Conservation (phyloP, 106 monocot genomes). For the Dendrobium huoshanense region DNA sequence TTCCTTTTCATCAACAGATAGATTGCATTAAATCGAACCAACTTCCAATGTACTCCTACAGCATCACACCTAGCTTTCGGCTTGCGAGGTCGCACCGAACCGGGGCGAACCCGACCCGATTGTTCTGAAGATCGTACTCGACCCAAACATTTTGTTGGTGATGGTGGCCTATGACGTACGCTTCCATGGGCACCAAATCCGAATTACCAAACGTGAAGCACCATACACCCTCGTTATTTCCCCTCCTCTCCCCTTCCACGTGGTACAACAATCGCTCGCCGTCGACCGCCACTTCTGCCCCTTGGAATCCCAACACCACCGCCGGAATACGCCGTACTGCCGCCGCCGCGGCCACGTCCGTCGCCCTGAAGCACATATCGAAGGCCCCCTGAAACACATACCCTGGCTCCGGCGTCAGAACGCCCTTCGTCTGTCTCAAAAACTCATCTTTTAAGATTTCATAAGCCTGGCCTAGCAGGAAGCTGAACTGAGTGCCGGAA, state of each 20-base stretch:
- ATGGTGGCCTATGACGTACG: slow-evolving; percentile 91
- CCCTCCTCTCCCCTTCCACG: slow-evolving; percentile 27
- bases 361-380: slow-evolving; percentile 54
- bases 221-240: slow-evolving; percentile 13
- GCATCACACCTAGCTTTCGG: slow-evolving; percentile 35
- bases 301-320: slow-evolving; percentile 52
- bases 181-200: slow-evolving; percentile 73
- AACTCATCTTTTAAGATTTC: slow-evolving; percentile 50
- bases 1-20: too few species aligned
- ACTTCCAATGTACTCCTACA: background rate
- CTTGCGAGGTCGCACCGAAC: slow-evolving; percentile 72
- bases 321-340: slow-evolving; percentile 30
- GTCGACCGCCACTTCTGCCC: slow-evolving; percentile 61
- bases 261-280: slow-evolving; percentile 55
- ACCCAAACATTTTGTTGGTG: slow-evolving; percentile 98
- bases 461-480: slow-evolving; percentile 79
- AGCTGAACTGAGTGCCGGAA: slow-evolving; percentile 84
- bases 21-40: too few species aligned
- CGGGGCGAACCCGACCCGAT: slow-evolving; percentile 77
- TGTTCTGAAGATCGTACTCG: slow-evolving; percentile 75
- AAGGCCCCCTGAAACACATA: slow-evolving; percentile 80
- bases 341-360: slow-evolving; percentile 7
- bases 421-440: slow-evolving; percentile 35
- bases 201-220: slow-evolving; percentile 96
- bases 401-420: slow-evolving; percentile 37